Evolutionary conservation across 2,329 filamentous ascomycete species (phyloP), one percentile per base, ranked within the genome.

Genomic region (Talaromyces funiculosus): DNA sequence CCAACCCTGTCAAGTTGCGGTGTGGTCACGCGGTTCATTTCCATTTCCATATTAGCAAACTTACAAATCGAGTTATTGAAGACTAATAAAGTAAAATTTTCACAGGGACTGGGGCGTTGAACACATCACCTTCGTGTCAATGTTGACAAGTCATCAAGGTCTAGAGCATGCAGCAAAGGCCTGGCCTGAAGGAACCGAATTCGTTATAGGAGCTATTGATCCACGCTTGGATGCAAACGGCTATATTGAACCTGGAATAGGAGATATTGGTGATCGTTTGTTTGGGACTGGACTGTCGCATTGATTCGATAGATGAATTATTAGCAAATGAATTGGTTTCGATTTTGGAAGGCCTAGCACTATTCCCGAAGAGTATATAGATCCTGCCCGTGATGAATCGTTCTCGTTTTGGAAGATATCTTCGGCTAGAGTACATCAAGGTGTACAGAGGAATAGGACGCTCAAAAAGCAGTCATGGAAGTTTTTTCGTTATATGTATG

Each of bases 221-320:
- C 54, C 64, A 6, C 60, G 61, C 7, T 37, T 69, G 16, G 67
- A 71, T 61, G 63, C 61, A n/a, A 64, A 64, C 47, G 67, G 69
- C 26, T 71, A 68, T 58, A 64, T 71, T 29, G 57, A 63, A 18
- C 69, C 68, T 5, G 69, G 69, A 2, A 60, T 70, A 22, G 69
- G 68, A 2, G 69, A 71, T 64, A 71, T 70, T 62, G 69, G 69
- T 2, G 69, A 71, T 63, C 61, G 69, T 20, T 58, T 71, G 29
- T 71, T 67, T 63, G 68, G 68, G 8, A 71, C 68, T 16, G 56
- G 55, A 4, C 37, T 49, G 6, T 62, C 60, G 20, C 43, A 63
- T 29, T 62, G 38, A 62, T 45, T 45, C 20, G 22, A 16, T 16
- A 26, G 33, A n/a, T 6, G 35, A 18, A 2, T 20, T 14, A 18